Conservation (phyloP, 805 yeast genomes). For the Yarrowia deformans region DNA sequence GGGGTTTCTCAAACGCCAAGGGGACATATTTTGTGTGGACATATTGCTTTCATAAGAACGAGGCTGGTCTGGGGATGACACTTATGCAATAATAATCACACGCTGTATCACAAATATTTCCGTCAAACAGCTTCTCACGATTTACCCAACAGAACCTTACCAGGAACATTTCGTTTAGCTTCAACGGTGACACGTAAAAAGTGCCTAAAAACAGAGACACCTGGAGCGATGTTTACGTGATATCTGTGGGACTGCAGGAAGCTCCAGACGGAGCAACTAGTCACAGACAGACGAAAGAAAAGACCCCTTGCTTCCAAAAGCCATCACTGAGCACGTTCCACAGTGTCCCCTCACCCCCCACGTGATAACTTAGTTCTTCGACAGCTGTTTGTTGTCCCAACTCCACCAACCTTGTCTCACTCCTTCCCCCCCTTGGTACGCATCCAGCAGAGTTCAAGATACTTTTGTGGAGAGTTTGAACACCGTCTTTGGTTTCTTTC, state of each 20-base stretch:
- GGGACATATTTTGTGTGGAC: not conserved
- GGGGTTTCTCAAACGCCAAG: no score
- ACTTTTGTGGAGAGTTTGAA: slow-evolving; percentile 31
- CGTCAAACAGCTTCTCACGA: not conserved
- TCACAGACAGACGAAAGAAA: no score
- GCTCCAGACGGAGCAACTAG: no score
- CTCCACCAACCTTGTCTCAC: slow-evolving; percentile 26
- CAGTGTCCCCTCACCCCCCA: not conserved
- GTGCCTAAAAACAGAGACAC: no score
- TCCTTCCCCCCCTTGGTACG: slow-evolving; percentile 12
- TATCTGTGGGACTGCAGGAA: no score
- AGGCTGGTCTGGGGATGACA: no score
- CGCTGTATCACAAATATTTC: no score
- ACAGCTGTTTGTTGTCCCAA: slow-evolving; percentile 20
- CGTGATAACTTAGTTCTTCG: slow-evolving; percentile 17
- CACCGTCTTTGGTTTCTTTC: slow-evolving; percentile 25
- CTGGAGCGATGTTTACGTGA: no score
- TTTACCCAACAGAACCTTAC: slow-evolving; percentile 1
- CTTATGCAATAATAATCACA: no score
- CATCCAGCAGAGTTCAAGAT: slow-evolving; percentile 31
- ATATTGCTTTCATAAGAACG: not conserved
- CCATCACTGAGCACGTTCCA: no score
- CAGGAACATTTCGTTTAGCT: not conserved
- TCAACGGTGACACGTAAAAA: slow-evolving; percentile 10
- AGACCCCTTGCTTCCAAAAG: no score